A percentile compares a stretch with the other conserved stretches of the same genome.
Conservation (phyloP, 2,329 filamentous ascomycete genomes). For the Teratosphaeria gauchensis region DNA sequence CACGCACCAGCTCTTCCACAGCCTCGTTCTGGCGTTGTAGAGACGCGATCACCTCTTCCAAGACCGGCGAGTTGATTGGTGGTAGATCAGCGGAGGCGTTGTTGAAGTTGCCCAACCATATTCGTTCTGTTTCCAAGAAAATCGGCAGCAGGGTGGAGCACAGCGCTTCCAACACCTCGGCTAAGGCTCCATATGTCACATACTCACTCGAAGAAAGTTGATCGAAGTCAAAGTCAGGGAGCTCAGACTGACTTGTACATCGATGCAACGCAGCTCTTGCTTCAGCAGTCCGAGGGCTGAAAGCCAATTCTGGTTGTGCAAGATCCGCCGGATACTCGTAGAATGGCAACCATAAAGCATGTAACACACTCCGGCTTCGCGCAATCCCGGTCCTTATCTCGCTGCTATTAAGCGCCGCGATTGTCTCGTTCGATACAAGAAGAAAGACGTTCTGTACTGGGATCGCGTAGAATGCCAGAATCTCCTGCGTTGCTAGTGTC, state of each 20-base stretch:
- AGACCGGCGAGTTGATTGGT: background rate
- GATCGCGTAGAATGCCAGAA: slow-evolving; percentile 32
- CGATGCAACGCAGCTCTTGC: slow-evolving; percentile 32
- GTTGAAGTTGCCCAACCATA: slow-evolving; percentile 29
- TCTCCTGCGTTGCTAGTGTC: slow-evolving; percentile 32
- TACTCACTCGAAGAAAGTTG: slow-evolving; percentile 27
- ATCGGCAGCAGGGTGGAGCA: slow-evolving; percentile 35
- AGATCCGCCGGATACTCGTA: slow-evolving; percentile 35
- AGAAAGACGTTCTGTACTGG: slow-evolving; percentile 24
- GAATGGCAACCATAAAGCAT: slow-evolving; percentile 37
- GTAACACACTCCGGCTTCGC: slow-evolving; percentile 28
- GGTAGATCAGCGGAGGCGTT: slow-evolving; percentile 1
- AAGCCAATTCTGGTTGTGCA: slow-evolving; percentile 17
- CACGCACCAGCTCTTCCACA: slow-evolving; percentile 30
- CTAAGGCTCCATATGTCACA: slow-evolving; percentile 30
- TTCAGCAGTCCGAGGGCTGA: slow-evolving; percentile 24
- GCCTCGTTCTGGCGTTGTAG: slow-evolving; percentile 21
- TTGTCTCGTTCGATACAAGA: background rate
- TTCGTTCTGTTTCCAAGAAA: slow-evolving; percentile 33
- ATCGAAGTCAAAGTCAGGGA: slow-evolving; percentile 21
- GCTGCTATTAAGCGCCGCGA: background rate
- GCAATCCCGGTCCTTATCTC: slow-evolving; percentile 8
- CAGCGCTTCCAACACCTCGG: slow-evolving; percentile 33
- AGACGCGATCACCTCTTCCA: background rate
- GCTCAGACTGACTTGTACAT: slow-evolving; percentile 35